Percentiles rank a stretch among this genome's conserved stretches.
Evolutionary conservation across 2,329 filamentous ascomycete genomes (phyloP).

Genomic region (Aspergillus ochraceus): DNA sequence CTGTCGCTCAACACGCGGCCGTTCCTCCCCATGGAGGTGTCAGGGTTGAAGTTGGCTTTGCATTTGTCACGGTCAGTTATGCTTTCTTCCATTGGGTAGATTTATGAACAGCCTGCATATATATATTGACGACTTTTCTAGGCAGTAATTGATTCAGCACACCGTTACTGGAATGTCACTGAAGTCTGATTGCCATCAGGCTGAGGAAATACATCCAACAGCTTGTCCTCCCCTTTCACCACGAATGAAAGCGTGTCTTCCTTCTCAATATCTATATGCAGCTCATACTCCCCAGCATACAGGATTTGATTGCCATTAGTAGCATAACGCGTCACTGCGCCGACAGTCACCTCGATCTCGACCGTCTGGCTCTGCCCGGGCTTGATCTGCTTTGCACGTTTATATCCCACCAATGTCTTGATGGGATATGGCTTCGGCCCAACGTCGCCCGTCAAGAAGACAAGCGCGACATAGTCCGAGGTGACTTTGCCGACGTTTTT

Average conservation of each 20-base stretch:
- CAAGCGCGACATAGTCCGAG: constrained; percentile 37
- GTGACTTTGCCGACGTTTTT: constrained; percentile 30
- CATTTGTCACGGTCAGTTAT: constrained; percentile 58
- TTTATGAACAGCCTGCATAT: constrained; percentile 39
- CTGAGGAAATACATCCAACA: neutral
- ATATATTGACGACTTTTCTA: neutral
- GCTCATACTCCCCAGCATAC: constrained; percentile 33
- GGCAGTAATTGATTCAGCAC: neutral
- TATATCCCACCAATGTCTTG: constrained; percentile 34
- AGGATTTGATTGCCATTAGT: constrained; percentile 32
- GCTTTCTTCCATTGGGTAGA: constrained; percentile 42
- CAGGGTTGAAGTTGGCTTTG: constrained; percentile 67
- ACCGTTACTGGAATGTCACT: neutral
- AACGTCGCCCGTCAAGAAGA: constrained; percentile 31
- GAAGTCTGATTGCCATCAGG: neutral
- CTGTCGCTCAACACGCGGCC: constrained; percentile 62
- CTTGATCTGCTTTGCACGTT: constrained; percentile 20
- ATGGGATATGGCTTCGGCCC: constrained; percentile 36
- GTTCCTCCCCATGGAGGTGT: constrained; percentile 53
- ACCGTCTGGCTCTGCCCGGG: constrained; percentile 20
- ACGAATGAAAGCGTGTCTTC: neutral
- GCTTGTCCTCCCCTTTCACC: neutral
- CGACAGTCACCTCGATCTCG: constrained; percentile 30
- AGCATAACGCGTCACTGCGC: constrained; percentile 31
- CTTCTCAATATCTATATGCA: constrained; percentile 6